Conservation (phyloP, 768 basidiomycete genomes). For the Calocybe indica region DNA sequence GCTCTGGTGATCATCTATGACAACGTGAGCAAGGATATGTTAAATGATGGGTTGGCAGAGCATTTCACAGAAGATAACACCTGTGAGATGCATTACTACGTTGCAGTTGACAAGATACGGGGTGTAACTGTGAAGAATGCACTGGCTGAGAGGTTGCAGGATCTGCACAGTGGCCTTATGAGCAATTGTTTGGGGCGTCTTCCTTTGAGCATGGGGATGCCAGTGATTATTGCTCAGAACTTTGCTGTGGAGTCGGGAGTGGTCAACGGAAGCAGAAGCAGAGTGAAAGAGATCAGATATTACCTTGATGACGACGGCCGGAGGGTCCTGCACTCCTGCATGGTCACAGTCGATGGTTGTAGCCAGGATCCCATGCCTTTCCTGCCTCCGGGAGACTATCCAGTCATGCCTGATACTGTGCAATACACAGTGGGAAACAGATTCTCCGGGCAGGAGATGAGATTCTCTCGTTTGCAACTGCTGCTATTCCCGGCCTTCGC, state of each 20-base stretch:
- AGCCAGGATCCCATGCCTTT: constrained; percentile 7
- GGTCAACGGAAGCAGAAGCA: constrained; percentile 28
- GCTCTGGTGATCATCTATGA: constrained; percentile 29
- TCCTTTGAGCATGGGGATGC: constrained; percentile 33
- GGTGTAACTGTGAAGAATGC: constrained; percentile 7
- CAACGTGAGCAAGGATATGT: constrained; percentile 28
- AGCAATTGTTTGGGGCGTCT: constrained; percentile 22
- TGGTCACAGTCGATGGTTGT: constrained; percentile 13
- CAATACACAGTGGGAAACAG: constrained; percentile 16
- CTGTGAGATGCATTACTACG: constrained; percentile 19
- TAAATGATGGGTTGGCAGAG: constrained; percentile 21
- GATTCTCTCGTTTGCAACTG: constrained; percentile 14
- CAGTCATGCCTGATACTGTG: constrained; percentile 15
- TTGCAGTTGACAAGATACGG: constrained; percentile 15
- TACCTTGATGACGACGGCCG: constrained; percentile 9
- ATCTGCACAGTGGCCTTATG: constrained; percentile 19
- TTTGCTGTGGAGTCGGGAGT: constrained; percentile 29
- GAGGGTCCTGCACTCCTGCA: constrained; percentile 13
- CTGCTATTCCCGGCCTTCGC: constrained; percentile 22
- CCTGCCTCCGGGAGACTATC: constrained; percentile 10
- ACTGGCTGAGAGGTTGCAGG: constrained; percentile 8
- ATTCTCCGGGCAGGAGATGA: not conserved
- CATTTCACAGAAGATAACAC: constrained; percentile 18
- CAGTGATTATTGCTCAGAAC: constrained; percentile 29
- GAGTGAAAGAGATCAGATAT: constrained; percentile 18